Conservation (phyloP, 129 eudicot species). For the Flaveria bidentis region DNA sequence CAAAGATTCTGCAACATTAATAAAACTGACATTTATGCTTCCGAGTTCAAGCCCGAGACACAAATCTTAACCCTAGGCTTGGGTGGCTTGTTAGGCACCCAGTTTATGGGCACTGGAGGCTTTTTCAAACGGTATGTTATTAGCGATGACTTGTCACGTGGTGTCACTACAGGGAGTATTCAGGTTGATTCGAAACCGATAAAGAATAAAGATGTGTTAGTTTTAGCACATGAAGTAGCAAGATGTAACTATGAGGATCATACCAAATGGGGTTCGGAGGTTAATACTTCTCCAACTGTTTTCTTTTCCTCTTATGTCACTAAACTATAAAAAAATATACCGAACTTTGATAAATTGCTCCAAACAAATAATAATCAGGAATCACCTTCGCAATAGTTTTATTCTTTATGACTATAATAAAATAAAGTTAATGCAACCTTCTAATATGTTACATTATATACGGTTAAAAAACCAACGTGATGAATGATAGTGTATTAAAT, state of each 20-base stretch:
- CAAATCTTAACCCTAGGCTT: slow-evolving; percentile 42
- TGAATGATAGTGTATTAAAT: no score
- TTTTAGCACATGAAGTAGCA: slow-evolving; percentile 44
- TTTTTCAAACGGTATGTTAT: slow-evolving; percentile 50
- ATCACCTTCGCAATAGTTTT: no score
- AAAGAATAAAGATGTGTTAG: slow-evolving; percentile 25
- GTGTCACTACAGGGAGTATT: slow-evolving; percentile 3
- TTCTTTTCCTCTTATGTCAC: neutral
- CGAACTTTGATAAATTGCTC: no score
- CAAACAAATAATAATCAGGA: no score
- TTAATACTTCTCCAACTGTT: neutral
- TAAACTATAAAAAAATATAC: no score
- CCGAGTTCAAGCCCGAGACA: slow-evolving; percentile 41
- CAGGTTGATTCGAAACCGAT: slow-evolving; percentile 14
- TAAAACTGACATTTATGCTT: slow-evolving; percentile 53
- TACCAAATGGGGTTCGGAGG: slow-evolving; percentile 54
- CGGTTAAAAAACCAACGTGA: no score
- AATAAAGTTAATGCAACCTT: no score
- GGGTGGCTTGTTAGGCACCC: slow-evolving; percentile 63
- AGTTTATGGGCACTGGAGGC: slow-evolving; percentile 61
- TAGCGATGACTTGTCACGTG: slow-evolving; percentile 39
- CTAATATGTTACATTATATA: no score
- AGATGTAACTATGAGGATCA: slow-evolving; percentile 50
- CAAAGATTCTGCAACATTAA: slow-evolving; percentile 54
- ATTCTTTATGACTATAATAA: no score